Base-by-base conservation (phyloP, 176 grass and related monocot genomes). In the Phyllostachys edulis region DNA sequence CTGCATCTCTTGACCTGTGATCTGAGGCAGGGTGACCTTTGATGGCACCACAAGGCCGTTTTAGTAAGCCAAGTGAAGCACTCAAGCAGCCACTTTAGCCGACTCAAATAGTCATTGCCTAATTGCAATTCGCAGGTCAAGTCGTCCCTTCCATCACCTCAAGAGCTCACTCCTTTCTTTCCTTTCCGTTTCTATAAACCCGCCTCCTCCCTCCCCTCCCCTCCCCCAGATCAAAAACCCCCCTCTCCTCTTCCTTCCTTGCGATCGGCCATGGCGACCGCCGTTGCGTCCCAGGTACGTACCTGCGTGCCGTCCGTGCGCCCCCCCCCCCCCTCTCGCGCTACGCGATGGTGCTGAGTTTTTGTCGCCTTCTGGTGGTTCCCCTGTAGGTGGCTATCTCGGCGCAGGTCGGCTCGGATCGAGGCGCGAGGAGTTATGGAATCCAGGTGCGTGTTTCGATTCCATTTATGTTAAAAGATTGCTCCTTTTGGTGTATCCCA, bases 91-190 rank as follows among this genome's bases (percentile, higher is more conserved):
- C 63, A 18, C 17, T 14, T 45, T 24, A 57, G 74, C 76, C 47
- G 26, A 73, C 77, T 32, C n/a, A 59, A 12, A 24, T 13, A 20
- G 8, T 29, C 67, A 67, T 73, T 11, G 34, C 76, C 76, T 52
- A 63, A 16, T 65, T 23, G 23, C 77, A 7, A 77, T 69, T 68
- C 56, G 38, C 73, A 23, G 52, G 7, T 3, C 42, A 56, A n/a
- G 72, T 62, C 68, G 89, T 69, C 89, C 85, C 85, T 90, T 90
- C 80, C 89, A 69, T 63, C 80, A 72, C 61, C 88, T 73, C 89
- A 90, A 90, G 80, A 82, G 89, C 75, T 82, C 84, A 34, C 16
- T 62, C 2, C 6, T 32, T 3, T 6, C 29, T n/a, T n/a, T n/a
- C 16, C 27, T 7, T 1, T 5, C 12, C 45, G 29, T 40, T 15